Evolutionary conservation across 345 rosid species (phyloP), one percentile per base, ranked within the genome.

Genomic region (Trapa bicornis): DNA sequence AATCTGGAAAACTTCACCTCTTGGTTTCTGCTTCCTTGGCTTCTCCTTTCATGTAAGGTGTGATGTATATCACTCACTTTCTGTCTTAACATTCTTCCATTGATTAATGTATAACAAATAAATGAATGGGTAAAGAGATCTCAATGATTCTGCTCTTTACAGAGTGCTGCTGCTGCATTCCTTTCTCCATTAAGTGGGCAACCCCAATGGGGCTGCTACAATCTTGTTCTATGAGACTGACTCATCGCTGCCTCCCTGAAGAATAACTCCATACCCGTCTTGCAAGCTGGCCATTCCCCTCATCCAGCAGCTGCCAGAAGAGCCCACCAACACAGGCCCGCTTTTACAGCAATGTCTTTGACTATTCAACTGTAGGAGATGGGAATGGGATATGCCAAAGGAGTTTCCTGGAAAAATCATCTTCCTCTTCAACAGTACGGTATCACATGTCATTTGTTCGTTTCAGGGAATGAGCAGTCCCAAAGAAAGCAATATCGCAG

Each of bases 181-280:
- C 80, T 82, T 86, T 73, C 85, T 78, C 83, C 73, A 76, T 68
- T 37, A 65, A 57, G 77, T 71, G 85, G 87, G 83, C 81, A 81
- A 72, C 73, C 77, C 60, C 37, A 41, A 64, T 65, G 33, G 29
- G 29, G 60, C 33, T 54, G 35, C 22, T 54, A n/a, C 8, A 54
- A 54, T 54, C 60, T 54, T 53, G 5, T 53, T 53, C 32, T 5
- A 15, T 53, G 42, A 42, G 56, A 41, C 10, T 3, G 1, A 35
- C 57, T 2, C 6, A 14, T 5, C 56, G 6, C 16, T 15, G 10
- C 60, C 32, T 54, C 35, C 73, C 64, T 80, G 75, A 66, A 87
- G 68, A 41, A 86, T 65, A 42, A 92, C 81, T 67, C 86, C 78
- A 68, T 87, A 87, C 6, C 90, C 97, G 72, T 89, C 96, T 15